Percentiles rank a stretch among this genome's conserved stretches.
phyloP scores from a whole-genome alignment of 805 yeast species.

The Saccharomycopsis guyanensis region DNA sequence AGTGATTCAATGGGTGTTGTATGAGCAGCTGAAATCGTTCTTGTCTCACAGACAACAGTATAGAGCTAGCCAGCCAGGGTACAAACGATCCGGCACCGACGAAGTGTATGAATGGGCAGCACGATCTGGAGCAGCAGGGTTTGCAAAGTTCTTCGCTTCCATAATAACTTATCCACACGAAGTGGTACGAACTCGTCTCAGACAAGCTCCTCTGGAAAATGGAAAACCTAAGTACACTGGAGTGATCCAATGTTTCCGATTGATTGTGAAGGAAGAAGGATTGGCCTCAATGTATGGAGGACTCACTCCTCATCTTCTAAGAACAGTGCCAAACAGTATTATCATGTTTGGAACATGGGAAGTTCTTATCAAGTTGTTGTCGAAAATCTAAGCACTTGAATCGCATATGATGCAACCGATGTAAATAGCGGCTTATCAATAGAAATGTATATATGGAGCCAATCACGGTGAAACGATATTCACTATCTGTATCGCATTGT shows the following conservation, averaged over 20 bases:
- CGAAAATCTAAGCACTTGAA: slow-evolving; percentile 24
- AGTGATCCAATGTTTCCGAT: slow-evolving; percentile 73
- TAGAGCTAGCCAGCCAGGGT: slow-evolving; percentile 4
- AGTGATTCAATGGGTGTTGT: slow-evolving; percentile 91
- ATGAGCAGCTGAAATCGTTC: slow-evolving; percentile 83
- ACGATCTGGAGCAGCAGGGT: slow-evolving; percentile 95
- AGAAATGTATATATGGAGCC: too few relatives aligned
- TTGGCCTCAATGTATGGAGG: slow-evolving; percentile 94
- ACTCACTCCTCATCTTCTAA: slow-evolving; percentile 87
- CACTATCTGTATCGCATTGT: too few relatives aligned
- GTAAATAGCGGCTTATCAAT: too few relatives aligned
- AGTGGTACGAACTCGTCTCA: slow-evolving; percentile 87
- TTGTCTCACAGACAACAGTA: slow-evolving; percentile 39
- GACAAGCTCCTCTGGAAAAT: slow-evolving; percentile 84
- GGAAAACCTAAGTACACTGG: slow-evolving; percentile 88
- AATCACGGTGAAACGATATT: too few relatives aligned
- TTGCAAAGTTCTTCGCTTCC: slow-evolving; percentile 90
- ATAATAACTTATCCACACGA: slow-evolving; percentile 94
- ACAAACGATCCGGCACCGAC: slow-evolving; percentile 41
- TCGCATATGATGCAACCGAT: too few relatives aligned
- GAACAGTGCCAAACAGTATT: slow-evolving; percentile 96
- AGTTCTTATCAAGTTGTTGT: slow-evolving; percentile 53
- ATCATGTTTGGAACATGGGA: slow-evolving; percentile 99
- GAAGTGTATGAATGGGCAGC: slow-evolving; percentile 85
- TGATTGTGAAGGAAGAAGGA: slow-evolving; percentile 90